Percentiles rank a stretch among this genome's conserved stretches.
phyloP scores from a whole-genome alignment of 2,329 filamentous ascomycete species.

The Ceratocystis destructans region DNA sequence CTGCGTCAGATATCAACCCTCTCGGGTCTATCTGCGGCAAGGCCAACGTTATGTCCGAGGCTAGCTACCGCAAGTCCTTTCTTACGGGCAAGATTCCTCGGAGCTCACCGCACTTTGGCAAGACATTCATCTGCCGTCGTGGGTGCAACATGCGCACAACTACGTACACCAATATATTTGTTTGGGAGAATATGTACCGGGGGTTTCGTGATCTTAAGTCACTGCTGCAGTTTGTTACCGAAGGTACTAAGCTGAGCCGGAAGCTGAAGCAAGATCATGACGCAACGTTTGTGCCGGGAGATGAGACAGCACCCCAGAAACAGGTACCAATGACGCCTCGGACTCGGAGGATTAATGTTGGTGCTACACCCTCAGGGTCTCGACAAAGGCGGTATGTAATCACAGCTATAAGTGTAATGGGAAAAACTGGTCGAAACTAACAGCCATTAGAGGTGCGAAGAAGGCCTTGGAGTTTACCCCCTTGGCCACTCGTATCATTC shows the following conservation, averaged over 20 bases:
- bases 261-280: constrained; percentile 22
- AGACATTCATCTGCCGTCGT: constrained; percentile 77
- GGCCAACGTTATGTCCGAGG: constrained; percentile 62
- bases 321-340: constrained; percentile 13
- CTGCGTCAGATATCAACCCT: constrained; percentile 75
- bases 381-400: constrained; percentile 13
- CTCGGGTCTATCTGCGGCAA: constrained; percentile 82
- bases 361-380: constrained; percentile 2
- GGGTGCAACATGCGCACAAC: constrained; percentile 81
- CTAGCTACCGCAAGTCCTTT: constrained; percentile 52
- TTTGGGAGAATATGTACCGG: constrained; percentile 74
- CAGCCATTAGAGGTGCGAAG: constrained; percentile 16
- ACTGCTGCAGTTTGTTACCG: constrained; percentile 54
- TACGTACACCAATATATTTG: constrained; percentile 82
- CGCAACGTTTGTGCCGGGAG: not conserved
- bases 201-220: constrained; percentile 49
- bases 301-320: not conserved
- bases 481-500: constrained; percentile 73
- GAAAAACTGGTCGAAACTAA: not conserved
- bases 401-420: not conserved
- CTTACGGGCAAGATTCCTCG: constrained; percentile 64
- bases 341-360: constrained; percentile 10
- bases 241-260: constrained; percentile 54
- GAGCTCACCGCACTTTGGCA: constrained; percentile 60
- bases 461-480: constrained; percentile 92